Conservation (phyloP, 164 flowering plant genomes). For the Magnolia sinica region DNA sequence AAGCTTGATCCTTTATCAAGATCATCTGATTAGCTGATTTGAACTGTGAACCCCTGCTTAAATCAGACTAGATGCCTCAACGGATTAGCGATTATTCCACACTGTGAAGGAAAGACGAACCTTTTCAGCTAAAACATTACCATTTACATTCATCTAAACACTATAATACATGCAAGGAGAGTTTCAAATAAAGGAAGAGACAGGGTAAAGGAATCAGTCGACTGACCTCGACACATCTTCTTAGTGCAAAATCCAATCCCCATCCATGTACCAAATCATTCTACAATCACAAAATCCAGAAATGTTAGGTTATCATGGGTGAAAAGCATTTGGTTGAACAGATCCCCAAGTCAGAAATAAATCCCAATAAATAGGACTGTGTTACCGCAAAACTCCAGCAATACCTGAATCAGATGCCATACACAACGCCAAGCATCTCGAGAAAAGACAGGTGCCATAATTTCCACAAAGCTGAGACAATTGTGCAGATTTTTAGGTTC, state of each 20-base stretch:
- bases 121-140: too few species aligned
- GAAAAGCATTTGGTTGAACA: neutral
- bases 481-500: too few species aligned
- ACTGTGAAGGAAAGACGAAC: neutral
- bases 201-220: slow-evolving; percentile 8
- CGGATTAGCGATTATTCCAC: neutral
- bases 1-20: neutral
- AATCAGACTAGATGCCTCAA: neutral
- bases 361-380: neutral
- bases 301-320: neutral
- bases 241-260: slow-evolving; percentile 93
- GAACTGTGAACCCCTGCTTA: neutral
- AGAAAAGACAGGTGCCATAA: slow-evolving; percentile 94
- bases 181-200: neutral
- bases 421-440: slow-evolving; percentile 92
- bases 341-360: neutral
- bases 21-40: neutral
- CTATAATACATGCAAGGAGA: neutral
- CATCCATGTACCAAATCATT: slow-evolving; percentile 99
- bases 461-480: slow-evolving; percentile 73
- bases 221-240: slow-evolving; percentile 90
- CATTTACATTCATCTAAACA: neutral
- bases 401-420: slow-evolving; percentile 94
- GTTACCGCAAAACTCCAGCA: neutral
- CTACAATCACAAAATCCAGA: slow-evolving; percentile 37